These are phyloP conservation scores for Clitopilus hobsonii DNA, from an alignment of 768 basidiomycete genomes.

Conservation along the genomic window DNA sequence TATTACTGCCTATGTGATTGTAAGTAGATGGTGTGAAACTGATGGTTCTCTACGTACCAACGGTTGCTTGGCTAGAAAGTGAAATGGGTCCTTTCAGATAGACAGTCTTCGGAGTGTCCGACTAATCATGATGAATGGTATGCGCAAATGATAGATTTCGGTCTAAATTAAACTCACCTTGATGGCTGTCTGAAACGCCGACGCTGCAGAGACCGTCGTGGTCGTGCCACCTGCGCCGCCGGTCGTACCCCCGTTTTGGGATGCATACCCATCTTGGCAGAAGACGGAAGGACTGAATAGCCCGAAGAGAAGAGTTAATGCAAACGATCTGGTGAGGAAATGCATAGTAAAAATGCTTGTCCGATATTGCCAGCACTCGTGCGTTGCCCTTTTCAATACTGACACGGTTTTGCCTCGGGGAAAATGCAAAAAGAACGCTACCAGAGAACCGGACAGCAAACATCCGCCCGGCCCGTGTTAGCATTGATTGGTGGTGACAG, in stretches of 20 bases:
- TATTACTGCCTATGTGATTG: slow-evolving; percentile 12
- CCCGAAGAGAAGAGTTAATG: neutral
- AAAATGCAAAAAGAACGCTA: neutral
- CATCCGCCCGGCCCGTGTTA: neutral
- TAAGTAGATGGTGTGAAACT: neutral
- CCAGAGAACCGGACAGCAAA: neutral
- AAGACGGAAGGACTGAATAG: neutral
- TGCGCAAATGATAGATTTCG: neutral
- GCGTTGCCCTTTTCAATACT: neutral
- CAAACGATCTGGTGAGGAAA: too few relatives aligned
- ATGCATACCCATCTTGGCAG: slow-evolving; percentile 16
- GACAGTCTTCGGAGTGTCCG: slow-evolving; percentile 14
- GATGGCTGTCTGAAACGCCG: slow-evolving; percentile 18
- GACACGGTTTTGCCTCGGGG: slow-evolving; percentile 7
- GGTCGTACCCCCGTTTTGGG: slow-evolving; percentile 17
- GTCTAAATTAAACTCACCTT: slow-evolving; percentile 6
- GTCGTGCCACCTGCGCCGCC: slow-evolving; percentile 17
- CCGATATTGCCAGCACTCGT: too few relatives aligned
- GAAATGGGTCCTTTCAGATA: slow-evolving; percentile 16
- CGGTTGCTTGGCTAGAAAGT: slow-evolving; percentile 12
- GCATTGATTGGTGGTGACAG: too few relatives aligned
- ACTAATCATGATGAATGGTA: slow-evolving; percentile 4
- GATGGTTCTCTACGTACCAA: slow-evolving; percentile 7
- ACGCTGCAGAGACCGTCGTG: slow-evolving; percentile 16
- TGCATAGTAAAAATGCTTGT: too few relatives aligned